Conservation (phyloP, 805 yeast species). For the Hemisphaericaspora nanyangensis region DNA sequence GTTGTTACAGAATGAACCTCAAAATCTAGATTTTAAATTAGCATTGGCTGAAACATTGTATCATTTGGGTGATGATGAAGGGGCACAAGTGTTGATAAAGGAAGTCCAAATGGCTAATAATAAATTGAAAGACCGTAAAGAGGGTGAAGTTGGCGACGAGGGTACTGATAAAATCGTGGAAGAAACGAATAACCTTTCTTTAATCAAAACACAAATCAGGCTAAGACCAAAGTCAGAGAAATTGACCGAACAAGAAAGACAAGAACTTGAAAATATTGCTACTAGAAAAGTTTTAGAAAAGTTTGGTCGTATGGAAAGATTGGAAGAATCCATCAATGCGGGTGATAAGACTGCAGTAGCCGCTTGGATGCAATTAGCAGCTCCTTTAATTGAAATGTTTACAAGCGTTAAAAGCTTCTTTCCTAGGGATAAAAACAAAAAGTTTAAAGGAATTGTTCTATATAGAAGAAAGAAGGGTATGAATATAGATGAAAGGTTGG, state of each 20-base stretch:
- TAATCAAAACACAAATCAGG: slow-evolving; percentile 12
- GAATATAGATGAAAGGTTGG: slow-evolving; percentile 69
- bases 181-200: slow-evolving; percentile 6
- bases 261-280: slow-evolving; percentile 55
- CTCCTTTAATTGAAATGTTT: slow-evolving; percentile 80
- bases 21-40: slow-evolving; percentile 67
- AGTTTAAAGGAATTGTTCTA: slow-evolving; percentile 63
- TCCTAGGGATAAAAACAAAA: slow-evolving; percentile 67
- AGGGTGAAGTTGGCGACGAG: slow-evolving; percentile 2
- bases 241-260: slow-evolving; percentile 43
- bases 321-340: slow-evolving; percentile 31
- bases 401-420: slow-evolving; percentile 74
- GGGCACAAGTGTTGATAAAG: slow-evolving; percentile 50
- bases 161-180: neutral
- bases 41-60: slow-evolving; percentile 80
- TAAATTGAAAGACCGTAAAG: neutral
- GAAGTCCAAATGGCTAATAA: slow-evolving; percentile 41
- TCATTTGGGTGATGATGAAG: slow-evolving; percentile 55
- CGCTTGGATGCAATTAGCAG: slow-evolving; percentile 81
- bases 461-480: slow-evolving; percentile 58
- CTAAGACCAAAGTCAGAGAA: slow-evolving; percentile 14
- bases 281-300: slow-evolving; percentile 54
- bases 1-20: slow-evolving; percentile 53
- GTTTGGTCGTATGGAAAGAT: slow-evolving; percentile 50
- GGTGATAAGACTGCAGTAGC: slow-evolving; percentile 57